Base-by-base conservation (phyloP, 345 rosid species). In the Salix udensis region DNA sequence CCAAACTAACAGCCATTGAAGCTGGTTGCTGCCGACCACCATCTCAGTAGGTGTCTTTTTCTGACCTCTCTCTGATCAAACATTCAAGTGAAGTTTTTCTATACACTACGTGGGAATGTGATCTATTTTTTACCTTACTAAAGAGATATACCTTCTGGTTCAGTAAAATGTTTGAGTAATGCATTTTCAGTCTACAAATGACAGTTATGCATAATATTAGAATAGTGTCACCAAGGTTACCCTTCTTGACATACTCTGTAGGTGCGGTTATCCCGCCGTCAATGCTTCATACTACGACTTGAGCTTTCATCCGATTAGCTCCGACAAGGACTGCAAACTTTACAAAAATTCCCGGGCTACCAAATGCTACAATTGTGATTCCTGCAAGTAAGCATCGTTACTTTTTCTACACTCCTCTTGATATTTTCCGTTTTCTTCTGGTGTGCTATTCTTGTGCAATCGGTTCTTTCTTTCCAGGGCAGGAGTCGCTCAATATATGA, bases 1-100 rank as follows among this genome's bases (percentile, higher is more conserved):
- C 94, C 61, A 87, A 89, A 61, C 78, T 95, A 79, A 89, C 86
- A 7, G 93, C 98, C 0, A 88, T 95, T 72, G 98, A 95, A 88
- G 95, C 92, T 66, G 97, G 98, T 78, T 93, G 98, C 85, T 93
- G 97, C 82, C 82, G 89, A 74, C 97, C 98, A 14, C 98, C 98
- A 77, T 92, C 94, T 23, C 94, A 90, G 97, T 95, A 89, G 36
- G 81, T 72, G 7, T 72, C 81, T 71, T 67, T 21, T 36, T 18
- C 24, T 72, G 34, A 48, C 24, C 60, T 48, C 50, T 14, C 30
- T 46, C 34, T 67, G 26, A 4, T 5, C 8, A 28, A 10, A 6
- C 16, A 65, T 34, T 36, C 44, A 65, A 6, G 50, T 6, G 36
- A 24, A 52, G 5, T 24, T 61, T 23, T 58, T 40, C 67, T 34